These are phyloP conservation scores for Sordaria brevicollis DNA, from an alignment of 495 filamentous ascomycete genomes.

Conservation along the genomic window DNA sequence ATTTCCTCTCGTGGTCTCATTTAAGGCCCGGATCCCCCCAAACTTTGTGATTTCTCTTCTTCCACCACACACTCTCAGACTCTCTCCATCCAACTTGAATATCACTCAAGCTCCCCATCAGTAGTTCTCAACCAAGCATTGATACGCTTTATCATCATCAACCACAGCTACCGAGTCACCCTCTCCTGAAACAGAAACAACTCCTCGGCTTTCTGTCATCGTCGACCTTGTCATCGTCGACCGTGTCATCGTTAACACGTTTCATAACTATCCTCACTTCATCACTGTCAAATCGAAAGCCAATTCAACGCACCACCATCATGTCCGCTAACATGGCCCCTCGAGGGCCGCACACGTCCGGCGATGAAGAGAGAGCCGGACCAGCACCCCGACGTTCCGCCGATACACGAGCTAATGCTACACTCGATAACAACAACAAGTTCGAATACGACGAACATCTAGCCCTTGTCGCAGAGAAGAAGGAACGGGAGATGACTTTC, in stretches of 20 bases:
- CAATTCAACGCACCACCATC: background rate
- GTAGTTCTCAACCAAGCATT: background rate
- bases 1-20: background rate
- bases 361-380: background rate
- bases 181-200: background rate
- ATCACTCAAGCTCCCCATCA: background rate
- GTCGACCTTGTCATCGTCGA: background rate
- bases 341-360: background rate
- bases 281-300: background rate
- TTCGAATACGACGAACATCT: conserved; percentile 10
- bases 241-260: background rate
- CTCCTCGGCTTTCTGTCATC: background rate
- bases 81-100: background rate
- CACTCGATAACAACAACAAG: background rate
- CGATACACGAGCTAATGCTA: background rate
- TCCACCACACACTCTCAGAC: background rate
- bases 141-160: background rate
- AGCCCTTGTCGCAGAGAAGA: conserved; percentile 7
- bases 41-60: background rate
- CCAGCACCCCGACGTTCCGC: background rate
- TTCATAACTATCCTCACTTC: background rate
- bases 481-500: conserved; percentile 12
- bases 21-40: background rate
- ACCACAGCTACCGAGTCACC: background rate
- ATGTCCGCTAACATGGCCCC: background rate